phyloP scores from a whole-genome alignment of 2,329 filamentous ascomycete genomes.

The Xylariaceae sp. region DNA sequence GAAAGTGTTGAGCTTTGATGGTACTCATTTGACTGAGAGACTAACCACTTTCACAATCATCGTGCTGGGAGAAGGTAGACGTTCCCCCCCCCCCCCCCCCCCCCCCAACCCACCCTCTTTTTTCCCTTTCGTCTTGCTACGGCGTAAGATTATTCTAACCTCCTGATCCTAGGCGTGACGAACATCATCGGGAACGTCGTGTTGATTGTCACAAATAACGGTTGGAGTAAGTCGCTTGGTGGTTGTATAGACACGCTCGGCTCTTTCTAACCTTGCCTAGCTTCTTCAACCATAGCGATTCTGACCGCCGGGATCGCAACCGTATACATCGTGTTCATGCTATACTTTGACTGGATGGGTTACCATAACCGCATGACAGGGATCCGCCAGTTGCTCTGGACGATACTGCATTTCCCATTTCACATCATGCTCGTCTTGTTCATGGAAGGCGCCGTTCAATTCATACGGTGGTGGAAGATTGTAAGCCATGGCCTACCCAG shows the following conservation, averaged over 20 bases:
- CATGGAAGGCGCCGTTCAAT: constrained; percentile 62
- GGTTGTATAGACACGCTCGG: too few relatives aligned
- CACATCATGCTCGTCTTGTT: constrained; percentile 64
- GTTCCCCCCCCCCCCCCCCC: too few relatives aligned
- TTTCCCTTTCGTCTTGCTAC: too few relatives aligned
- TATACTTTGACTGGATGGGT: constrained; percentile 64
- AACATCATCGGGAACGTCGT: constrained; percentile 54
- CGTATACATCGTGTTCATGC: constrained; percentile 47
- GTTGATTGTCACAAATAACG: constrained; percentile 45
- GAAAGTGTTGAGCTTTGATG: constrained; percentile 61
- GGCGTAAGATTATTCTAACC: too few relatives aligned
- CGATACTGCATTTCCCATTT: constrained; percentile 61
- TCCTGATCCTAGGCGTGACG: constrained; percentile 37
- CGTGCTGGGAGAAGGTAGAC: constrained; percentile 35
- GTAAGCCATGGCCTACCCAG: constrained; percentile 8
- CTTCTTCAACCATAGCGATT: constrained; percentile 42
- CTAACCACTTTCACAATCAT: constrained; percentile 67
- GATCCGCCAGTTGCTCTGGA: constrained; percentile 61
- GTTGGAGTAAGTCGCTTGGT: constrained; percentile 19
- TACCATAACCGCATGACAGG: constrained; percentile 57
- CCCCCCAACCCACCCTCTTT: too few relatives aligned
- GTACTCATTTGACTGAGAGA: constrained; percentile 65
- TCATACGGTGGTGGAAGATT: constrained; percentile 48
- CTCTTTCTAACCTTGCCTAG: constrained; percentile 19
- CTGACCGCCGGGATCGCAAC: constrained; percentile 42